Evolutionary conservation across 176 grass and related monocot genomes (phyloP).

Genomic region (Microstegium vimineum): DNA sequence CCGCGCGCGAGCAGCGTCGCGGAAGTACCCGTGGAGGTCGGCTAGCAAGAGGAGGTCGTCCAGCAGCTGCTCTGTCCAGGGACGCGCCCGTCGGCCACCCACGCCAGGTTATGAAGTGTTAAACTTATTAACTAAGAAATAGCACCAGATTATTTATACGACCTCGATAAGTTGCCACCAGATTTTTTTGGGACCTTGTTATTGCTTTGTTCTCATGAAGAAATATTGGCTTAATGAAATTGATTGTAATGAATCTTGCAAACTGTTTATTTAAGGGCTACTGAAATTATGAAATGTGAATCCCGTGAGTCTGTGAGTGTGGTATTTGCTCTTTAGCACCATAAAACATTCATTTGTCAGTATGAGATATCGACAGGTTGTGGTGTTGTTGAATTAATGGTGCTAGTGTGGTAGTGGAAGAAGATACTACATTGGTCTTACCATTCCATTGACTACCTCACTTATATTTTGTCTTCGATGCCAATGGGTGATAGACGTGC

Average conservation of each 20-base stretch:
- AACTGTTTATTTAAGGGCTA: not conserved
- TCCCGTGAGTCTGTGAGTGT: not conserved
- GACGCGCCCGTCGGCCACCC: too few species aligned
- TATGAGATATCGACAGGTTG: not conserved
- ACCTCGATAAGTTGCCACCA: not conserved
- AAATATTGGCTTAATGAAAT: not conserved
- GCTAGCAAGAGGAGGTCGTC: too few species aligned
- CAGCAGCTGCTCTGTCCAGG: too few species aligned
- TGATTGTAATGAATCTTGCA: not conserved
- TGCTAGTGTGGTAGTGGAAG: not conserved
- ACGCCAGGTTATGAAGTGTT: not conserved
- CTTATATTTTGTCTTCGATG: not conserved
- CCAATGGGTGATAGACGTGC: not conserved
- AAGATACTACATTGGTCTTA: not conserved
- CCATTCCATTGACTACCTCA: not conserved
- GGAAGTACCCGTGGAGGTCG: too few species aligned
- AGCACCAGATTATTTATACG: not conserved
- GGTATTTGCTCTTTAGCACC: not conserved
- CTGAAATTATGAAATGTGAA: not conserved
- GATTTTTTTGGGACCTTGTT: not conserved
- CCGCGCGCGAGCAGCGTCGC: too few species aligned
- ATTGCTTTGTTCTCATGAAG: not conserved
- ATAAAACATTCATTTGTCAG: not conserved
- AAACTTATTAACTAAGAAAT: not conserved
- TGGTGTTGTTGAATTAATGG: not conserved